These are phyloP conservation scores for Mayamaea pseudoterrestris DNA, from an alignment of 108 stramenopile genomes.

Conservation along the genomic window DNA sequence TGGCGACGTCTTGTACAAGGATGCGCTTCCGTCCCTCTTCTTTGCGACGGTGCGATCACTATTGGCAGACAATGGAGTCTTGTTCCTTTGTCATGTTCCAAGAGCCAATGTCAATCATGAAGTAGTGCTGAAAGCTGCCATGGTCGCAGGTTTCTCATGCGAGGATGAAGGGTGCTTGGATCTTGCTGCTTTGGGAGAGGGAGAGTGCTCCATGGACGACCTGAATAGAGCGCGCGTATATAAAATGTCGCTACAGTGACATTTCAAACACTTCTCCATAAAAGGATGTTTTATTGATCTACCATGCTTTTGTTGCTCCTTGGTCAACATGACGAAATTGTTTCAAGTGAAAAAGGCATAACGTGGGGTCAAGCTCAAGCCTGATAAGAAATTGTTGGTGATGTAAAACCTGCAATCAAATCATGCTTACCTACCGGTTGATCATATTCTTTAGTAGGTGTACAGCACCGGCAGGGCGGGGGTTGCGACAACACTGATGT, in stretches of 20 bases:
- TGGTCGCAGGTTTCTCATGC: background rate
- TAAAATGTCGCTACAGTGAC: background rate
- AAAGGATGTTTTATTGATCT: no score
- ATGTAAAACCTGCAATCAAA: no score
- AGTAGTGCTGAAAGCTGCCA: constrained; percentile 1
- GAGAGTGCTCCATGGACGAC: background rate
- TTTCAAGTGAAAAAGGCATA: no score
- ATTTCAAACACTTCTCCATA: no score
- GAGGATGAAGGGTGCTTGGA: background rate
- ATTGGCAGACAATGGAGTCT: constrained; percentile 1
- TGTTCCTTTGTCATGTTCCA: constrained; percentile 16
- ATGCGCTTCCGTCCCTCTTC: constrained; percentile 4
- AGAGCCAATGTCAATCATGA: constrained; percentile 9
- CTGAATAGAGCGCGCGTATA: background rate
- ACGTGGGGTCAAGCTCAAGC: no score
- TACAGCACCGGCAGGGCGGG: no score
- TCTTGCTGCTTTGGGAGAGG: background rate
- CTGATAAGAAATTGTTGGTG: no score
- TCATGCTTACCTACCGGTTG: no score
- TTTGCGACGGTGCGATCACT: constrained; percentile 6
- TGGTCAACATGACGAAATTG: no score
- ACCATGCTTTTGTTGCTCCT: no score
- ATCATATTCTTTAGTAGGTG: no score
- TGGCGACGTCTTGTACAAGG: constrained; percentile 19
- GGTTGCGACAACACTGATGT: no score